Conservation (phyloP, 108 stramenopile species). For the Schizochytrium sp. region DNA sequence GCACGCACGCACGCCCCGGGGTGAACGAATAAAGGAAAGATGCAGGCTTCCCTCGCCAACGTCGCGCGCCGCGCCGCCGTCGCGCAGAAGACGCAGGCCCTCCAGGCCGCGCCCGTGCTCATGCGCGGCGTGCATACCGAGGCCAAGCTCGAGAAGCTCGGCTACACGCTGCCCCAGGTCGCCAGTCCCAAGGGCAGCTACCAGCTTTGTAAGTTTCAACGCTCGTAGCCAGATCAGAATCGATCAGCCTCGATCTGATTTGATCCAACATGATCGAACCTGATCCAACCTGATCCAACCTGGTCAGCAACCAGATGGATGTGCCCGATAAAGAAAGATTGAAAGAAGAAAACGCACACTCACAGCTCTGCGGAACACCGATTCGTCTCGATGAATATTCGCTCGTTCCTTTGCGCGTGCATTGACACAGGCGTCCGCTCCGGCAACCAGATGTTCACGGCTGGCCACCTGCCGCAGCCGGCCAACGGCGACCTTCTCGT, state of each 20-base stretch:
- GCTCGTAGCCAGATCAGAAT: too few relatives aligned
- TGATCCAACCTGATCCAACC: too few relatives aligned
- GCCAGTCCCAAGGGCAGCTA: conserved; percentile 74
- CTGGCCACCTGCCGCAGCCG: conserved; percentile 70
- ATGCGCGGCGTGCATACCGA: conserved; percentile 19
- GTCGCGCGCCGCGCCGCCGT: not conserved
- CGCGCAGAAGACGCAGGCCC: not conserved
- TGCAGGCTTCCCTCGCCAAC: not conserved
- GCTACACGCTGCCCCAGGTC: conserved; percentile 64
- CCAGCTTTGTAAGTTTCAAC: conserved; percentile 28
- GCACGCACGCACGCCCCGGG: too few relatives aligned
- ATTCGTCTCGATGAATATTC: too few relatives aligned
- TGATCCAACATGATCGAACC: too few relatives aligned
- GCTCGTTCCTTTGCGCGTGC: too few relatives aligned
- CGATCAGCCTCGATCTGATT: too few relatives aligned
- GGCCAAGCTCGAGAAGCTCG: conserved; percentile 29
- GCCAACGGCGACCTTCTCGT: conserved; percentile 47
- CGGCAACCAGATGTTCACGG: conserved; percentile 62
- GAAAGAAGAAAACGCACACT: too few relatives aligned
- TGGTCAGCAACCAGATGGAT: too few relatives aligned
- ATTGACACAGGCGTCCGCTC: not conserved
- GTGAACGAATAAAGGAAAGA: not conserved
- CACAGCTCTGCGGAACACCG: too few relatives aligned
- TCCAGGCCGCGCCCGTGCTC: not conserved
- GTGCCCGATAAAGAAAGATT: too few relatives aligned